Evolutionary conservation across 2,329 filamentous ascomycete genomes (phyloP), one percentile per base, ranked within the genome.

Genomic region (Beauveria brongniartii): DNA sequence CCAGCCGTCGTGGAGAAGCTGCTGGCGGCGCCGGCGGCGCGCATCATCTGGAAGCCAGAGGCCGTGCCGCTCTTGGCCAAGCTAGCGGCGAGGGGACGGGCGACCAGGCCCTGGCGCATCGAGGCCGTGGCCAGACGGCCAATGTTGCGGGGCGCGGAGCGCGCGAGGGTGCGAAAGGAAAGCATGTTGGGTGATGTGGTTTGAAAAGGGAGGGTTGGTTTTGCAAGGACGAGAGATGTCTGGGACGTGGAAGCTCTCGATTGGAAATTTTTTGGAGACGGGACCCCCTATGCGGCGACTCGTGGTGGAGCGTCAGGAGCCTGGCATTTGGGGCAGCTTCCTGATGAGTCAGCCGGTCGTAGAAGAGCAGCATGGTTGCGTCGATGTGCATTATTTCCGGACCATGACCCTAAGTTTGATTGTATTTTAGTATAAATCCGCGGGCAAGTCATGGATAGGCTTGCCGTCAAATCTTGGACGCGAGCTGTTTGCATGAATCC

Each of bases 91-190:
- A 68, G 65, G 30, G 80, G 78, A 64, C 78, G 79, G 68, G 80
- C 69, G 52, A 75, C 69, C 53, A 77, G 73, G 63, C 81, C 73
- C 71, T 80, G 79, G 67, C 81, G 75, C 61, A 81, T 68, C 54
- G 82, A 74, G 58, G 80, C 73, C 61, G 77, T 73, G 64, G 82
- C 77, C 65, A 88, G 70, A 67, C 87, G 83, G 67, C 82, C 77
- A 59, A 88, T 68, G 62, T 80, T 79, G 71, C 87, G 84, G 68
- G 89, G 87, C 71, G 86, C 83, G 55, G 85, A 82, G 72, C 89
- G 87, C 70, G 83, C 80, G 65, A 88, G 72, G 63, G 80, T 77
- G 73, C 88, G 82, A 66, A 90, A 77, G 66, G 88, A 87, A 71
- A 91, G 78, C 89, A 92, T 92, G 66, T 47, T 52, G 50, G 54